These are phyloP conservation scores for Ashbya aceris DNA, from an alignment of 1,139 yeast species.

Conservation along the genomic window DNA sequence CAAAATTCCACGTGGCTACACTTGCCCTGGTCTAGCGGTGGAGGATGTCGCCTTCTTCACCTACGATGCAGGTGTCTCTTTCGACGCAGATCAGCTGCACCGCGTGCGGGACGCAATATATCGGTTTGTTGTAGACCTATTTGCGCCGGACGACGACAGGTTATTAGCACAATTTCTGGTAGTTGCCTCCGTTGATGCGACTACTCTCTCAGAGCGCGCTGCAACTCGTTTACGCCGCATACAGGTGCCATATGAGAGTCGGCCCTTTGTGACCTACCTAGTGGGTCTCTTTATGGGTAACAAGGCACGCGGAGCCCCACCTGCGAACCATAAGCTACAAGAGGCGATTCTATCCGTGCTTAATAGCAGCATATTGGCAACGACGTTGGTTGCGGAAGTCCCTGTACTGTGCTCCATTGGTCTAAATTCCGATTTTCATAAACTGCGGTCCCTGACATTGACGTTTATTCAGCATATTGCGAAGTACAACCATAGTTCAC, in stretches of 20 bases:
- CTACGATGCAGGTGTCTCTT: constrained; percentile 54
- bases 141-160: constrained; percentile 25
- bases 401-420: constrained; percentile 46
- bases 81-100: constrained; percentile 41
- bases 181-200: constrained; percentile 57
- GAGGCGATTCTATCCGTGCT: constrained; percentile 48
- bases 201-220: constrained; percentile 33
- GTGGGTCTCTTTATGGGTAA: constrained; percentile 43
- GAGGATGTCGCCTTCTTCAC: constrained; percentile 54
- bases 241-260: constrained; percentile 44
- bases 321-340: constrained; percentile 48
- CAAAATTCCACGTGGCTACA: constrained; percentile 30
- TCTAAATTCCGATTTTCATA: constrained; percentile 42
- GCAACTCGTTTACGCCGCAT: constrained; percentile 43
- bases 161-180: constrained; percentile 38
- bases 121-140: constrained; percentile 29
- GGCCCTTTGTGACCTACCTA: constrained; percentile 36
- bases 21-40: constrained; percentile 55
- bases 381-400: constrained; percentile 31
- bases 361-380: constrained; percentile 44
- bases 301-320: constrained; percentile 33
- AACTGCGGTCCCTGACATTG: constrained; percentile 36
- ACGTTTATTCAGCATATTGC: constrained; percentile 53
- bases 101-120: constrained; percentile 43
- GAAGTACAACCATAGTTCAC: constrained; percentile 22